Evolutionary conservation across 1,284 basidiomycete species (phyloP), one percentile per base, ranked within the genome.

Genomic region (Ceratobasidium sp.): DNA sequence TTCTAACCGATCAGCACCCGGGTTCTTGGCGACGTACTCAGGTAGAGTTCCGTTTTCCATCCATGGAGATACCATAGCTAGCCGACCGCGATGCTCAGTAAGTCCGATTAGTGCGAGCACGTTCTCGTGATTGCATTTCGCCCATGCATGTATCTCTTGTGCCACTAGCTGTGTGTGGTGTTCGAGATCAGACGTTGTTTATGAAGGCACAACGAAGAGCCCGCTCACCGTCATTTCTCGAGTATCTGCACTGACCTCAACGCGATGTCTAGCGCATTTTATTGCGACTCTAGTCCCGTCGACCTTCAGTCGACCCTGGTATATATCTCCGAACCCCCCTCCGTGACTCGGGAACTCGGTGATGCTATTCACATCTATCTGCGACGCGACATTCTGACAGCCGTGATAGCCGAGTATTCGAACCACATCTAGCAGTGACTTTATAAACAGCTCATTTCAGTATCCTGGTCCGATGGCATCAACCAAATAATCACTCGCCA

Each of bases 241-340:
- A 17, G 46, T 17, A 48, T 17, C 17, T 48, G 10, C 12, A 10
- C 17, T 17, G 46, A 17, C 46, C 46, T 48, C 46, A 48, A 48
- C 46, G 17, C 17, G 46, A 17, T 48, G 12, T 28, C 61, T 64
- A 10, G 38, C 20, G 38, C 61, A 64, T 64, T 64, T 64, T 12
- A 64, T 42, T 26, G 61, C 61, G 20, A 42, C 38, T 40, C 33
- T 26, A 9, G 61, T 64, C 20, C 61, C 61, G 33, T 64, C 33
- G 33, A 33, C 61, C 28, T n/a, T 9, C 20, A 64, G 20, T 28
- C 10, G 6, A 12, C 61, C 61, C 33, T 64, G 28, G 33, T 64
- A 64, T 20, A 64, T 38, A n/a, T 64, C 61, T 12, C 61, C 61
- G 26, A 64, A 48, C 12, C 61, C 61, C 33, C 61, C 61, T 12